Evolutionary conservation across 169 alveolate species (phyloP).

Genomic region (Eimeria necatrix): DNA sequence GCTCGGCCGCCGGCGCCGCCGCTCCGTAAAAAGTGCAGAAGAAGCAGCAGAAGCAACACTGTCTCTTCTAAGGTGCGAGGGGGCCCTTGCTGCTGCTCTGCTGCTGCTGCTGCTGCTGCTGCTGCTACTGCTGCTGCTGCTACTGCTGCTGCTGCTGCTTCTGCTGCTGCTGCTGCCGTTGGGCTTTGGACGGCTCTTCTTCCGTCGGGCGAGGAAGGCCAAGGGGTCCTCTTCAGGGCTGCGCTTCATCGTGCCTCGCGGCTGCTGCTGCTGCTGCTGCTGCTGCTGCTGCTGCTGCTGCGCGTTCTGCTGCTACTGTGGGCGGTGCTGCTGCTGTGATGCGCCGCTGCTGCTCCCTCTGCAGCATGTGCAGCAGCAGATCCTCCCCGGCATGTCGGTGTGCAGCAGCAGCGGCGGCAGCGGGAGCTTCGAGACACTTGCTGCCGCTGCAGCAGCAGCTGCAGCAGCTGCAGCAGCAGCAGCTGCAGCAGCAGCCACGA

Average conservation of each 20-base stretch:
- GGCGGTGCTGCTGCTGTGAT: not conserved
- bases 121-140: not conserved
- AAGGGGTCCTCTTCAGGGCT: constrained; percentile 73
- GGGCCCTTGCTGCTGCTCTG: not conserved
- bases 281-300: not conserved
- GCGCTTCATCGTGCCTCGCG: constrained; percentile 54
- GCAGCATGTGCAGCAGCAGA: constrained; percentile 24
- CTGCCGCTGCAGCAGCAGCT: constrained; percentile 48
- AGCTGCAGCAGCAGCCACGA: constrained; percentile 7
- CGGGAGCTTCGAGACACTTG: not conserved
- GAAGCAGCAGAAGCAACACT: constrained; percentile 30
- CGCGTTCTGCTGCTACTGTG: not conserved
- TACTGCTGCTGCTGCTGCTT: constrained; percentile 63
- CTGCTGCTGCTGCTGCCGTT: not conserved
- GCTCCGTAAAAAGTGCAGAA: not conserved
- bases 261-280: constrained; percentile 42
- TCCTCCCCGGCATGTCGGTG: not conserved
- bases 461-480: constrained; percentile 62
- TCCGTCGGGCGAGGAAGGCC: constrained; percentile 74
- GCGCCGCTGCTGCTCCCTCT: constrained; percentile 45
- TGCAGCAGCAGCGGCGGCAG: constrained; percentile 44
- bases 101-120: constrained; percentile 18
- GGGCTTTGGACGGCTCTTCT: not conserved
- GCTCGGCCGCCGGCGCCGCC: constrained; percentile 42
- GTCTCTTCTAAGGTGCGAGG: not conserved